Evolutionary conservation across 1,284 basidiomycete species (phyloP).

Genomic region (Cryptococcus hybrid): DNA sequence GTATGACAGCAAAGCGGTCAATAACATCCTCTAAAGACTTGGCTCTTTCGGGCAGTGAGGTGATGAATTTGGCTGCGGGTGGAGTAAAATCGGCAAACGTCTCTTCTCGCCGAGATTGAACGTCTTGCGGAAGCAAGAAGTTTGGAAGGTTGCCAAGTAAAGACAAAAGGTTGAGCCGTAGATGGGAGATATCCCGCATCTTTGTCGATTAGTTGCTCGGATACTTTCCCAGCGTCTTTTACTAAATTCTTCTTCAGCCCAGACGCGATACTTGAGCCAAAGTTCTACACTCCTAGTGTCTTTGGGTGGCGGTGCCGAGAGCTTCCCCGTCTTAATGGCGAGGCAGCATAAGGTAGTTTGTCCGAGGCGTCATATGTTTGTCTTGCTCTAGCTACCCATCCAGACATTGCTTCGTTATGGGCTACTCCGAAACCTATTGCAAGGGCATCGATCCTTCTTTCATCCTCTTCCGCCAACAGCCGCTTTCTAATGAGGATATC

Average conservation of each 20-base stretch:
- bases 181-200: conserved; percentile 64
- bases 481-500: conserved; percentile 78
- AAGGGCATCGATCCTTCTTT: conserved; percentile 63
- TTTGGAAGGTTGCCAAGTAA: conserved; percentile 51
- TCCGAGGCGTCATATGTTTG: conserved; percentile 66
- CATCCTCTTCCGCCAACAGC: conserved; percentile 56
- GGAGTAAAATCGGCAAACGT: conserved; percentile 49
- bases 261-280: conserved; percentile 62
- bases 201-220: conserved; percentile 71
- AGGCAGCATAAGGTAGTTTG: conserved; percentile 61
- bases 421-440: conserved; percentile 68
- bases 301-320: conserved; percentile 58
- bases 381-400: conserved; percentile 59
- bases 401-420: conserved; percentile 50
- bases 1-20: conserved; percentile 78
- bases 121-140: conserved; percentile 62
- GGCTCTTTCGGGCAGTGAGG: conserved; percentile 64
- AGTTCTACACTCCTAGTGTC: conserved; percentile 75
- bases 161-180: conserved; percentile 64
- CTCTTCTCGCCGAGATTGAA: conserved; percentile 41
- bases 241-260: conserved; percentile 58
- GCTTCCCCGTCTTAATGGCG: conserved; percentile 52
- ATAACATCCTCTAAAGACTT: conserved; percentile 60
- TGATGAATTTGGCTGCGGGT: conserved; percentile 54
- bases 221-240: conserved; percentile 68